Base-by-base conservation (phyloP, 2,329 filamentous ascomycete species). In the Raffaelea albimanens region DNA sequence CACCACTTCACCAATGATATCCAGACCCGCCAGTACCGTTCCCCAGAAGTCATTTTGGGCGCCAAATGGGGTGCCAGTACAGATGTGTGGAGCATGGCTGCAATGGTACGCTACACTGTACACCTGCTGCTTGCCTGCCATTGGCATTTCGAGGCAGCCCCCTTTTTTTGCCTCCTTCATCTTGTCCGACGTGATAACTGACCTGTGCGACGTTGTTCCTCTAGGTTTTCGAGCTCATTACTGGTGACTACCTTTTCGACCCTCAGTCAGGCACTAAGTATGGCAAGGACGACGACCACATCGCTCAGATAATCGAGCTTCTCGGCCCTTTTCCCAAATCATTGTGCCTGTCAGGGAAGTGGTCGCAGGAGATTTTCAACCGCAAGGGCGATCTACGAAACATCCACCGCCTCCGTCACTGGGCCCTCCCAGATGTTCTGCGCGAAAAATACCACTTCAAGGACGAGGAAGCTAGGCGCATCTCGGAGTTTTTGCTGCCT, bases 1-100 rank as follows among this genome's bases (percentile, higher is more conserved):
- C 93, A 98, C 63, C 93, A 98, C 67, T 98, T 98, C 68, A 98
- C 93, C 61, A 96, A 98, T 63, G 93, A 98, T 63, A 98, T 98
- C 59, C 93, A 98, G 65, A 98, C 93, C 9, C 78, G 93, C 59
- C 93, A 98, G 67, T 98, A 98, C 66, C 78, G 93, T 49, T 97
- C 93, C 2, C 93, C 93, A 1, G 93, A 98, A 67, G 93, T 98
- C 48, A 97, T 98, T 51, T 72, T 98, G 19, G 93, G 93, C 36
- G 82, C 89, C 3, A 97, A 97, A 71, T 98, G 93, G 93, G 93
- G 93, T 56, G 93, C 93, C n/a, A 97, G 91, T 63, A 97, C 93
- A 2, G 93, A 98, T 67, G 87, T 97, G 8, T 98, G 93, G 93
- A 97, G 91, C 68, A 98, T 98, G 93, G 90, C 93, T 50, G 87